A percentile compares a stretch with the other conserved stretches of the same genome.
phyloP scores from a whole-genome alignment of 441 rosid genomes.

The Erodium moschatum region DNA sequence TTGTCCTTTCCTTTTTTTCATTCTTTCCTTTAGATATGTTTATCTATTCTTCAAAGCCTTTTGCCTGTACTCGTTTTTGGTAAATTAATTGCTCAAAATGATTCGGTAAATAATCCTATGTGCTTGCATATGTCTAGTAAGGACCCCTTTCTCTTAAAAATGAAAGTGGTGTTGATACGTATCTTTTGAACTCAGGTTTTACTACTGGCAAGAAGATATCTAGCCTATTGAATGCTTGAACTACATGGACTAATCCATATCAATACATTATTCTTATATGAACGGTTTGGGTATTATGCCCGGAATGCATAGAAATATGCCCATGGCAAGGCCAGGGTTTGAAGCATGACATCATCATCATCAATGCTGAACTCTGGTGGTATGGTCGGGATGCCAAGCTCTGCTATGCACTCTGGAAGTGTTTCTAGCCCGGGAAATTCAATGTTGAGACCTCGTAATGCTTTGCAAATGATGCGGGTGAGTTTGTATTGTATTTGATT shows the following conservation, averaged over 20 bases:
- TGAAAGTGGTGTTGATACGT: background rate
- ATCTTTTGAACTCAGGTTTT: background rate
- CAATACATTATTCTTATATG: too few relatives aligned
- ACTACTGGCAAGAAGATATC: background rate
- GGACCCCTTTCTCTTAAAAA: background rate
- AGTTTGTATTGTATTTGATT: constrained; percentile 16
- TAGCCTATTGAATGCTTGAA: background rate
- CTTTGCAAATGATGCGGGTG: constrained; percentile 72
- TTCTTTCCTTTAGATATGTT: background rate
- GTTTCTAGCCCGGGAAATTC: constrained; percentile 66
- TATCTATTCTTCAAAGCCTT: too few relatives aligned
- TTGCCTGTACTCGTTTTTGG: too few relatives aligned
- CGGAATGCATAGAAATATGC: constrained; percentile 65
- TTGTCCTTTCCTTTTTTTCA: background rate
- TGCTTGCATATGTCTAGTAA: background rate
- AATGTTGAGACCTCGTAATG: constrained; percentile 68
- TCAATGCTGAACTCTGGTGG: constrained; percentile 48
- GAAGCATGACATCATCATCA: constrained; percentile 56
- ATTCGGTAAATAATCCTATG: too few relatives aligned
- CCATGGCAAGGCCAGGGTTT: constrained; percentile 69
- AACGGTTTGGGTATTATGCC: constrained; percentile 58
- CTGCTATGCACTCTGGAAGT: constrained; percentile 60
- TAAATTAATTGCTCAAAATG: too few relatives aligned
- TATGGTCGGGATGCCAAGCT: constrained; percentile 64
- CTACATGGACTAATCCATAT: background rate